phyloP scores from a whole-genome alignment of 176 grass and related monocot genomes.

The Alloteropsis semialata region DNA sequence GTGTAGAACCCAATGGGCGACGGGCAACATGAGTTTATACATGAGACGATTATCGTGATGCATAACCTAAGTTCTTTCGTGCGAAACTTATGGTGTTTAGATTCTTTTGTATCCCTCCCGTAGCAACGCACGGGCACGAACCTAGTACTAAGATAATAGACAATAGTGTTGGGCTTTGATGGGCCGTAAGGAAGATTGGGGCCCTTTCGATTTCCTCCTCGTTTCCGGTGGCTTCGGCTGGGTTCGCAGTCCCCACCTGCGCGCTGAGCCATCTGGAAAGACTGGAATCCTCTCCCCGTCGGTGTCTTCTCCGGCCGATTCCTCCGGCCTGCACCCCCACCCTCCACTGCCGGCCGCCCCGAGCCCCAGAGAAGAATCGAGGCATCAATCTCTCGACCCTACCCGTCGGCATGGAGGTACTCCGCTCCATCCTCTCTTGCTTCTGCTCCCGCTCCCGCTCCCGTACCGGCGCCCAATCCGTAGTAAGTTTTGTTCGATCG shows the following conservation, averaged over 20 bases:
- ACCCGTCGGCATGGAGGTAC: constrained; percentile 42
- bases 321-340: background rate
- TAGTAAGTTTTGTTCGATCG: constrained; percentile 7
- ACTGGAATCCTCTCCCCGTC: constrained; percentile 8
- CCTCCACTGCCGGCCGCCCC: background rate
- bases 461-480: background rate
- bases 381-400: background rate
- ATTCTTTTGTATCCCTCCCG: too few relatives aligned
- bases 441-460: constrained; percentile 23
- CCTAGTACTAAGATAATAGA: too few relatives aligned
- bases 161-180: too few relatives aligned
- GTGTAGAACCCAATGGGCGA: too few relatives aligned
- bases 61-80: too few relatives aligned
- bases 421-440: constrained; percentile 47
- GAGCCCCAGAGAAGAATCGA: background rate
- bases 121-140: too few relatives aligned
- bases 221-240: too few relatives aligned
- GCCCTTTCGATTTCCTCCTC: too few relatives aligned
- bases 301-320: background rate
- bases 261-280: background rate
- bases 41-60: too few relatives aligned
- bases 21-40: too few relatives aligned
- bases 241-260: background rate
- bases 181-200: too few relatives aligned
- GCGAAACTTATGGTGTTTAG: too few relatives aligned